Base-by-base conservation (phyloP, 768 basidiomycete genomes). In the Rhodotorula kratochvilovae region DNA sequence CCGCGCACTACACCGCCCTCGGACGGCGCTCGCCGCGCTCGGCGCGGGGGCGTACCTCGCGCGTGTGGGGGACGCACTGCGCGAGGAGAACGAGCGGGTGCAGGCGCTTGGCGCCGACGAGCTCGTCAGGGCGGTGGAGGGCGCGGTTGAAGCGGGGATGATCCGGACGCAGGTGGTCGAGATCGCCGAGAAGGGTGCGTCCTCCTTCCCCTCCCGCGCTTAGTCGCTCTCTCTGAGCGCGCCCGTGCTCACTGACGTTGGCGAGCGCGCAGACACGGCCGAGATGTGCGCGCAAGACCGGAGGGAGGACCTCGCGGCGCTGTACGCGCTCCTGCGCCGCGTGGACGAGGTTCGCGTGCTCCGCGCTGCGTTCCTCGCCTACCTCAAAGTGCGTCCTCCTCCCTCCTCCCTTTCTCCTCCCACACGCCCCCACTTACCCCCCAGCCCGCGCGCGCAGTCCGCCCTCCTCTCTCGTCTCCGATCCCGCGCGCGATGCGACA, bases 1-100 rank as follows among this genome's bases (percentile, higher is more conserved):
- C 86, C 67, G 78, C 79, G 8, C 98, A 91, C 81, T 99, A 94
- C 80, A 82, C 84, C 70, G 80, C 81, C 5, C 93, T 97, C 78
- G 92, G 89, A 79, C 84, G 66, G 85, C 83, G 62, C 80, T 92
- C 35, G 80, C 91, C 58, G 85, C 87, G 66, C 91, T 88, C 76
- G 89, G 91, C 79, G 87, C 90, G 5, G 82, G 89, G 13, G 88
- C 89, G 76, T 77, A 72, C 63, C 61, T 70, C 79, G 94, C 91
- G 89, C 87, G 74, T 8, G 63, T 74, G 16, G 90, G 92, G 80
- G 80, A 81, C 64, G 86, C 93, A 19, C 85, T 98, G 66, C 83
- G 86, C 17, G 87, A 89, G 27, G 96, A 99, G 80, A 87, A 89
- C 46, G 87, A 72, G 51, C 58, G 78, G 45, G 66, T 67, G n/a